A percentile compares a stretch with the other conserved stretches of the same genome.
phyloP scores from a whole-genome alignment of 2,329 filamentous ascomycete species.

The Ascocoryne sarcoides region DNA sequence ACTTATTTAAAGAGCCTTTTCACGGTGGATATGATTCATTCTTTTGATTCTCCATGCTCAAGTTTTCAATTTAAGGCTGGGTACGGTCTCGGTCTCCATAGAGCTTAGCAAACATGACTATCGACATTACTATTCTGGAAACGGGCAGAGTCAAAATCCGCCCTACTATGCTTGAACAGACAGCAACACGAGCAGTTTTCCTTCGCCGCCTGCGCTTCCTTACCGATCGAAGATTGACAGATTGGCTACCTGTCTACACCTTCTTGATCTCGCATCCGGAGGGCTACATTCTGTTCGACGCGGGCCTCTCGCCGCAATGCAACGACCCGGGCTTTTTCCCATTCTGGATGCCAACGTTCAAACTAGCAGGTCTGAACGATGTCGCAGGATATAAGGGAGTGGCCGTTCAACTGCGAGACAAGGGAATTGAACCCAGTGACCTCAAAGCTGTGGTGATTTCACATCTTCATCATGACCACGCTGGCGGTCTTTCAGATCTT shows the following conservation, averaged over 20 bases:
- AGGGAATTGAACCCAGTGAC: conserved; percentile 20
- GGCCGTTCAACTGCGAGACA: conserved; percentile 4
- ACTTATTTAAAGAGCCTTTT: too few species aligned
- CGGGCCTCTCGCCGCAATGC: conserved; percentile 21
- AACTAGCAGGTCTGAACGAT: conserved; percentile 3
- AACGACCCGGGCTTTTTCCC: conserved; percentile 21
- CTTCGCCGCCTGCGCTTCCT: too few species aligned
- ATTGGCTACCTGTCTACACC: conserved; percentile 18
- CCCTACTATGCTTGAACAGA: too few species aligned
- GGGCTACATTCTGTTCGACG: conserved; percentile 23
- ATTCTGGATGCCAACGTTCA: conserved; percentile 10
- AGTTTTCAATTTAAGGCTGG: too few species aligned
- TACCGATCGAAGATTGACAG: too few species aligned
- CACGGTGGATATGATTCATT: too few species aligned
- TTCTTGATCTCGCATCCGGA: conserved; percentile 23
- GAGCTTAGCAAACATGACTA: too few species aligned
- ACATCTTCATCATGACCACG: conserved; percentile 28
- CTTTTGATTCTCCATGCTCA: too few species aligned
- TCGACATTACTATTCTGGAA: too few species aligned
- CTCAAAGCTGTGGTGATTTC: conserved; percentile 24
- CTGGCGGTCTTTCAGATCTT: conserved; percentile 20
- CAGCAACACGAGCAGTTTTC: too few species aligned
- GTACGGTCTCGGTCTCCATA: too few species aligned
- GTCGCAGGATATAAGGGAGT: conserved; percentile 9
- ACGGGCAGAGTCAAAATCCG: too few species aligned